Conservation (phyloP, 805 yeast species). For the Candida anglica region DNA sequence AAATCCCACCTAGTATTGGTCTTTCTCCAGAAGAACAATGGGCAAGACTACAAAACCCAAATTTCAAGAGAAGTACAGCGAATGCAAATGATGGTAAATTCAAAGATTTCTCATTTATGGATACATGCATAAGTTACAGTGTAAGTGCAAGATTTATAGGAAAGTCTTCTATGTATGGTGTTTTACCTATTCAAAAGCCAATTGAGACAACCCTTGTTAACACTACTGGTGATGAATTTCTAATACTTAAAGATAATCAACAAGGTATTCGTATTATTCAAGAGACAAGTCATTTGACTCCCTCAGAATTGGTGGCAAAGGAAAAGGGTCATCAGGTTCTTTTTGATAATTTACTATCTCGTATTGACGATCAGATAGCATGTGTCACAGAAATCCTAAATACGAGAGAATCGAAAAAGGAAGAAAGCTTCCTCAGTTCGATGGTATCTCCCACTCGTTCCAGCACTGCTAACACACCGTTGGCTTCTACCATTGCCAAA, state of each 20-base stretch:
- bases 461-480: neutral
- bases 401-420: neutral
- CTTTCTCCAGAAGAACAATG: slow-evolving; percentile 14
- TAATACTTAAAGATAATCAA: slow-evolving; percentile 14
- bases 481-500: neutral
- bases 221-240: slow-evolving; percentile 8
- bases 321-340: too few species aligned
- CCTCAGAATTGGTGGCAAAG: neutral
- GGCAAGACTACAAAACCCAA: too few species aligned
- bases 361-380: too few species aligned
- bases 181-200: slow-evolving; percentile 22
- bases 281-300: too few species aligned
- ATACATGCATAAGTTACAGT: slow-evolving; percentile 26
- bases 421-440: neutral
- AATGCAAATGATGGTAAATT: slow-evolving; percentile 14
- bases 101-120: slow-evolving; percentile 16
- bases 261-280: slow-evolving; percentile 8
- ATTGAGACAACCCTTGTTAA: slow-evolving; percentile 34
- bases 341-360: too few species aligned
- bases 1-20: slow-evolving; percentile 35
- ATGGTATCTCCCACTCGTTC: neutral
- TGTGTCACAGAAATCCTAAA: too few species aligned
- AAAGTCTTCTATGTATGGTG: slow-evolving; percentile 27
- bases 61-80: slow-evolving; percentile 31
- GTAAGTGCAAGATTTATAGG: slow-evolving; percentile 37